Evolutionary conservation across 768 basidiomycete species (phyloP).

Genomic region (Termitomyces sp.): DNA sequence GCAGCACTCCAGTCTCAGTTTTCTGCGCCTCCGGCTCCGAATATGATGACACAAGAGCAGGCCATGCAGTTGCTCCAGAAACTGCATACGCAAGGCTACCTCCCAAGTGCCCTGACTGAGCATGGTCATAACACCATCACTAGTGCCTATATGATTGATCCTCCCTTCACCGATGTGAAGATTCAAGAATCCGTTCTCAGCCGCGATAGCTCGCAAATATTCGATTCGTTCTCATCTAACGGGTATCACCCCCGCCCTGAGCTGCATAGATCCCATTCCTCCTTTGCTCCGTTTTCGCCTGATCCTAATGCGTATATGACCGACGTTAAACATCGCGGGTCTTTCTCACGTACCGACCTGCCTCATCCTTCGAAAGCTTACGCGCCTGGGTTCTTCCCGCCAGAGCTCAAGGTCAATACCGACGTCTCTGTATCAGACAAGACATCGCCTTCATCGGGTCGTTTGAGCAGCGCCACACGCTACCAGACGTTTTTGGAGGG

Average conservation of each 20-base stretch:
- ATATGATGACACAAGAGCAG: slow-evolving; percentile 53
- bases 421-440: slow-evolving; percentile 22
- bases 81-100: slow-evolving; percentile 37
- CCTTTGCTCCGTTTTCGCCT: slow-evolving; percentile 78
- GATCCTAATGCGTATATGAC: slow-evolving; percentile 50
- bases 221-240: slow-evolving; percentile 15
- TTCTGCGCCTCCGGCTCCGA: slow-evolving; percentile 15
- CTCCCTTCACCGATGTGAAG: slow-evolving; percentile 11
- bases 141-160: slow-evolving; percentile 2
- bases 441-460: slow-evolving; percentile 38
- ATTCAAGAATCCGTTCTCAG: slow-evolving; percentile 16
- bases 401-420: slow-evolving; percentile 31
- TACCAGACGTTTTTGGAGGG: slow-evolving; percentile 42
- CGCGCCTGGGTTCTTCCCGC: slow-evolving; percentile 44
- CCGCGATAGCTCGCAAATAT: slow-evolving; percentile 13
- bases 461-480: slow-evolving; percentile 39
- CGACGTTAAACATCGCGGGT: slow-evolving; percentile 31
- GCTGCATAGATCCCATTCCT: slow-evolving; percentile 30
- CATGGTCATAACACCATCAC: slow-evolving; percentile 6
- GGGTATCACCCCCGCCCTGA: slow-evolving; percentile 25
- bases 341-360: slow-evolving; percentile 34
- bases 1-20: slow-evolving; percentile 55
- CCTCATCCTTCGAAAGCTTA: slow-evolving; percentile 46
- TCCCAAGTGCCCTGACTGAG: slow-evolving; percentile 13
- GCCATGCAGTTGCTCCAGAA: slow-evolving; percentile 58